phyloP scores from a whole-genome alignment of 176 grass and related monocot genomes.

The Triticum timopheevii region DNA sequence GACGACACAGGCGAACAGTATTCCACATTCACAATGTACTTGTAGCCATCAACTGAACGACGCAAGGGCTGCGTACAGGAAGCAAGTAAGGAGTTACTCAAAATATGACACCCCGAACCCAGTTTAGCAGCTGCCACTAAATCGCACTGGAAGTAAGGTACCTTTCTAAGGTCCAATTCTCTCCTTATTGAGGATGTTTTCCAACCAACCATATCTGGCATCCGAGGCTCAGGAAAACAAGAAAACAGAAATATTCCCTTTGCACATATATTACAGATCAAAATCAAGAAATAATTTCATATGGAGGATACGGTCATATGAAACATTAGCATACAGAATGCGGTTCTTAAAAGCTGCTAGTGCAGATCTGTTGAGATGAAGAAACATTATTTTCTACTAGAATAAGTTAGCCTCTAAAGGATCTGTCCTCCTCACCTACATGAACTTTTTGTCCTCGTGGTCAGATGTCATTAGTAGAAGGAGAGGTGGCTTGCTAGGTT shows the following conservation, averaged over 20 bases:
- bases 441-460: conserved; percentile 56
- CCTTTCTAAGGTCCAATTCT: conserved; percentile 70
- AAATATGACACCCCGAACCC: neutral
- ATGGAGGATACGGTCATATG: conserved; percentile 83
- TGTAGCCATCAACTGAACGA: conserved; percentile 66
- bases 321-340: conserved; percentile 80
- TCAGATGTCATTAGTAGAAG: conserved; percentile 78
- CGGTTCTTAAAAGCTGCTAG: conserved; percentile 73
- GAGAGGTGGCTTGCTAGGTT: conserved; percentile 73
- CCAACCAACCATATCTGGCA: conserved; percentile 89
- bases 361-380: conserved; percentile 53
- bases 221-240: conserved; percentile 52
- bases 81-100: neutral
- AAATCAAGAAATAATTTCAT: neutral
- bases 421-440: conserved; percentile 43
- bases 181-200: conserved; percentile 89
- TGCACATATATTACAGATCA: neutral
- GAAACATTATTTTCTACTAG: conserved; percentile 5
- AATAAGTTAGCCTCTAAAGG: conserved; percentile 2
- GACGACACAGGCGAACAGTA: conserved; percentile 56
- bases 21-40: conserved; percentile 74
- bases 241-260: neutral
- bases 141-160: conserved; percentile 22
- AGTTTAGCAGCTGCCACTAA: neutral
- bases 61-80: conserved; percentile 47